These are phyloP conservation scores for Linderniella brevidens DNA, from an alignment of 257 asterid genomes.

Conservation along the genomic window DNA sequence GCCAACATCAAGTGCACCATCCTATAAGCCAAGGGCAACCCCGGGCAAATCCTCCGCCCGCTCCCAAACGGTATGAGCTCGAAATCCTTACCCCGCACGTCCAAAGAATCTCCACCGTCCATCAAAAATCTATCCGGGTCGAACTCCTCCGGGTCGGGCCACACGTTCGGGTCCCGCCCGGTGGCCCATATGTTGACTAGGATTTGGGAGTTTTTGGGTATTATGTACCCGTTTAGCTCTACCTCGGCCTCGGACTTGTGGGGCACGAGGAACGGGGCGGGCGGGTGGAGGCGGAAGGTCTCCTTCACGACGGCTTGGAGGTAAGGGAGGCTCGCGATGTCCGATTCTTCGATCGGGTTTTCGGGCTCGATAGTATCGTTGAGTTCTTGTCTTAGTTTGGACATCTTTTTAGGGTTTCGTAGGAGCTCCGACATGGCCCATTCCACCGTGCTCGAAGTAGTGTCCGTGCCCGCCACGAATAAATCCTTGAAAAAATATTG, in stretches of 20 bases:
- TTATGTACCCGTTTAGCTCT: constrained; percentile 13
- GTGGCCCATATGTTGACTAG: constrained; percentile 22
- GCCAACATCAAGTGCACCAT: constrained; percentile 12
- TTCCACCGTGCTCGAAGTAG: not conserved
- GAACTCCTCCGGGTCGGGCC: constrained; percentile 18
- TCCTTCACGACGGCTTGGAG: constrained; percentile 20
- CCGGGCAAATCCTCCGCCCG: constrained; percentile 8
- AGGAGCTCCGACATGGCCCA: constrained; percentile 3
- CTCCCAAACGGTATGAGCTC: constrained; percentile 7
- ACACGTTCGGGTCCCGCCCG: constrained; percentile 17
- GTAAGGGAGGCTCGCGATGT: constrained; percentile 15
- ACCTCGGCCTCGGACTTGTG: constrained; percentile 11
- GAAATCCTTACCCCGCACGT: constrained; percentile 10
- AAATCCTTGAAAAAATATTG: not conserved
- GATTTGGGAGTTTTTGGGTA: constrained; percentile 16
- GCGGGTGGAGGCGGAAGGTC: constrained; percentile 16
- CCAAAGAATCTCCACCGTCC: constrained; percentile 1
- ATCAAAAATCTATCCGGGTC: constrained; percentile 19
- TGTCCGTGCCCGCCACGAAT: not conserved
- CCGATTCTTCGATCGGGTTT: not conserved
- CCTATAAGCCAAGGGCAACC: constrained; percentile 10
- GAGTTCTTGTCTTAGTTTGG: not conserved
- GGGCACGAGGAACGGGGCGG: constrained; percentile 15
- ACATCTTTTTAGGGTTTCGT: not conserved
- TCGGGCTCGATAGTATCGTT: not conserved